Conservation (phyloP, 2,329 filamentous ascomycete species). For the Tolypocladium endophyticum region DNA sequence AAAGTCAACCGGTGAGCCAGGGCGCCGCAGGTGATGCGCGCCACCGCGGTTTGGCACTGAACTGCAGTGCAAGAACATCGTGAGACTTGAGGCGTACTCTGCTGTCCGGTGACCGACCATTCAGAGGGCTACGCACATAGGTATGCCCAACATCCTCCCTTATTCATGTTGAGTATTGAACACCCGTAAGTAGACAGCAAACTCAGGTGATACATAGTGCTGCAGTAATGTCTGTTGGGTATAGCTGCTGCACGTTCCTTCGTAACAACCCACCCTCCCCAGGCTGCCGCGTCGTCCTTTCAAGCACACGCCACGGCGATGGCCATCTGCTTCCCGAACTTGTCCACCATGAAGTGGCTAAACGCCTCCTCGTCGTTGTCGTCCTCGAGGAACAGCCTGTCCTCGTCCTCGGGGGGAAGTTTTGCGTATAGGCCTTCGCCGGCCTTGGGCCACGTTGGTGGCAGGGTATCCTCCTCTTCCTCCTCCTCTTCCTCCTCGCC, state of each 20-base stretch:
- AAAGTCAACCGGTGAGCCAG: too few species aligned
- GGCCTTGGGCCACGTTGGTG: conserved; percentile 28
- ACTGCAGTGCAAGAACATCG: background rate
- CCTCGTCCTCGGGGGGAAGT: conserved; percentile 25
- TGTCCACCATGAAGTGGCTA: conserved; percentile 31
- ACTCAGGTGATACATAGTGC: too few species aligned
- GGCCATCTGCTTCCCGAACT: conserved; percentile 23
- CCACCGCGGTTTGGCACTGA: background rate
- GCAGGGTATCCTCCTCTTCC: conserved; percentile 17
- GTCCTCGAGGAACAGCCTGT: conserved; percentile 24
- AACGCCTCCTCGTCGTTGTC: conserved; percentile 31
- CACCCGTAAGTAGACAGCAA: background rate
- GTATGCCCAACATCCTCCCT: too few species aligned
- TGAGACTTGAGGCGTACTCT: background rate
- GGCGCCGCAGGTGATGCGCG: too few species aligned
- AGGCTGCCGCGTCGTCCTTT: background rate
- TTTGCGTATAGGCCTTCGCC: conserved; percentile 28
- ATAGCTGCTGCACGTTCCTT: background rate
- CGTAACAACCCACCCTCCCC: background rate
- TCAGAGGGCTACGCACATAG: too few species aligned
- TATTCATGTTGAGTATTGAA: background rate
- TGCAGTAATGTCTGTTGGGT: background rate
- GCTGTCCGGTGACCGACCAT: too few species aligned
- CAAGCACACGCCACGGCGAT: conserved; percentile 15
- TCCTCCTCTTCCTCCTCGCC: conserved; percentile 9